Evolutionary conservation across 1,139 yeast species (phyloP), one percentile per base, ranked within the genome.

Genomic region (Wickerhamomyces sp.): DNA sequence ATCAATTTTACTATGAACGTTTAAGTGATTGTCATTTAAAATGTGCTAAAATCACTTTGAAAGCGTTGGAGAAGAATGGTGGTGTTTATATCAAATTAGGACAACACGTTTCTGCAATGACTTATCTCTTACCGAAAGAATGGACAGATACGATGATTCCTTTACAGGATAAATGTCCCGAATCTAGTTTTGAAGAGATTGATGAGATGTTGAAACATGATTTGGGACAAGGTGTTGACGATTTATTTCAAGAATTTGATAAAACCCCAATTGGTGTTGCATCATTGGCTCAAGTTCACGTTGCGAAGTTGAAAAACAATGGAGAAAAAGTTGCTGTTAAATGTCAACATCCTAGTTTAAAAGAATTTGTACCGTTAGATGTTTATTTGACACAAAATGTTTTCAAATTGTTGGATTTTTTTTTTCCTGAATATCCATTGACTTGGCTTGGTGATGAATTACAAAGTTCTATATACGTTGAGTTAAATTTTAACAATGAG

Each of bases 121-220:
- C 96, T 0, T 93, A 91, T 59, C 64, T 91, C 23, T 66, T 91
- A 39, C 98, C 99, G 0, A 69, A 64, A 11, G 96, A 93, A 61
- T 91, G 99, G 99, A 89, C 97, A 0, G 75, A 76, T 15, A 83
- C 97, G 0, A 91, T 91, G 96, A 70, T 81, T 26, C 96, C 96
- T 1, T 63, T 93, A 35, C 97, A 91, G 54, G 95, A 89, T 52
- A 72, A 75, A 53, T 91, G 98, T 55, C 98, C 98, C 0, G 67
- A 72, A 45, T 83, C 95, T 0, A 73, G 89, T 1, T 51, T 76
- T 31, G 85, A 75, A 35, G 88, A 83, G 29, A 76, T 91, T 23
- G 64, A 69, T 30, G 63, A 64, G 12, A 72, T 91, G 82, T 78
- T 91, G 50, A 50, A 57, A 30, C 55, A 59, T 3, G 99, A 91